phyloP scores from a whole-genome alignment of 2,329 filamentous ascomycete species.

The Talaromyces sp. region DNA sequence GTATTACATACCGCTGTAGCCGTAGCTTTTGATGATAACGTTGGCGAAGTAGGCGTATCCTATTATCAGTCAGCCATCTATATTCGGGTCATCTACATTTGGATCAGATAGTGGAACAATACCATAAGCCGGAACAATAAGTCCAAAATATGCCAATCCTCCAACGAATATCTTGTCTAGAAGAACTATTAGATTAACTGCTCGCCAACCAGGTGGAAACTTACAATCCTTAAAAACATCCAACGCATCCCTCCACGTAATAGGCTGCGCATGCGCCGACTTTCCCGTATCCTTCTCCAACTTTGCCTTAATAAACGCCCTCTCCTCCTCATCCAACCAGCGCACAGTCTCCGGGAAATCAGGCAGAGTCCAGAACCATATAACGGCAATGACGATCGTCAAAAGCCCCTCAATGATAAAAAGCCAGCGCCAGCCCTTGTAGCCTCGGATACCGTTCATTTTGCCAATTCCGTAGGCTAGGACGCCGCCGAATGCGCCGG shows the following conservation, averaged over 20 bases:
- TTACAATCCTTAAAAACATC: conserved; percentile 66
- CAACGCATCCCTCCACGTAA: conserved; percentile 60
- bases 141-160: conserved; percentile 77
- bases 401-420: conserved; percentile 64
- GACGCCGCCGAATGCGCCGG: conserved; percentile 63
- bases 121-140: conserved; percentile 73
- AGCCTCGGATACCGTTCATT: conserved; percentile 57
- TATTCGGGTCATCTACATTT: too few relatives aligned
- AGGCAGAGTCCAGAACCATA: conserved; percentile 65
- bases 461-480: conserved; percentile 61
- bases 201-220: conserved; percentile 20
- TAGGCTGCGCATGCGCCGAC: conserved; percentile 61
- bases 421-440: conserved; percentile 55
- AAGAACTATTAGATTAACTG: not conserved
- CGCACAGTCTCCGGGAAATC: conserved; percentile 72
- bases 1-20: conserved; percentile 52
- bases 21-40: conserved; percentile 66
- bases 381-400: conserved; percentile 60
- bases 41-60: conserved; percentile 74
- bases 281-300: conserved; percentile 68
- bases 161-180: conserved; percentile 66
- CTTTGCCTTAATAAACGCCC: conserved; percentile 63
- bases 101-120: conserved; percentile 14
- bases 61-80: conserved; percentile 21
- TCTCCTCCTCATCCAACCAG: conserved; percentile 71